Base-by-base conservation (phyloP, 1,284 basidiomycete genomes). In the Heterobasidion irregulare region DNA sequence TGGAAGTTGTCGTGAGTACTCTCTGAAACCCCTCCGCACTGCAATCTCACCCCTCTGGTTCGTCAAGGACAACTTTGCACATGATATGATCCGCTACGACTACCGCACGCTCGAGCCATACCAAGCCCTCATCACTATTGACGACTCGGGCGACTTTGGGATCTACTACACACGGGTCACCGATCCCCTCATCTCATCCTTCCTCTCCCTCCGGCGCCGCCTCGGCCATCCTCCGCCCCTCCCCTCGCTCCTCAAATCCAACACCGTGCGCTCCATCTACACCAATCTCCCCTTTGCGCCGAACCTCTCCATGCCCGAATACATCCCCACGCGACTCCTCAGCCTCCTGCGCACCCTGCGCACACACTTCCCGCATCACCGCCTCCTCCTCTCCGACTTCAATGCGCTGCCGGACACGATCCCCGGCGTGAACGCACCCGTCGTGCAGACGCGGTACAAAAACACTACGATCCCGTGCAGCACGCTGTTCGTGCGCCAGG, bases 61-160 rank as follows among this genome's bases (percentile, higher is more conserved):
- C 6, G n/a, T 8, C 15, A 63, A 93, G 89, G 97, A 99, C 71
- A 99, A 99, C 69, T 93, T 99, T 60, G 86, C 95, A 2, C 97
- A 99, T 68, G 97, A 99, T 66, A 82, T 98, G 63, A 80, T 99
- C 47, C 87, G 96, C 35, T 98, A 97, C 65, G 86, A 94, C 63
- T 74, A 90, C 41, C 73, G 77, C 56, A 92, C 84, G 2, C 76
- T 91, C 54, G 74, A 85, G 62, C 93, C 96, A 0, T 84, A 90
- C 56, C 94, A 99, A 70, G 91, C 86, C 12, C 65, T 93, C 18
- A 86, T 99, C 12, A 81, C 86, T 9, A 80, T 98, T 58, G 89
- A 96, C 70, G 75, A 78, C 6, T 73, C 81, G 2, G 94, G 94
- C 55, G 94, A 98, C 64, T 97, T 95, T 66, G 76, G 84, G 58